Evolutionary conservation across 2,329 filamentous ascomycete species (phyloP).

Genomic region (Penicillium olsonii): DNA sequence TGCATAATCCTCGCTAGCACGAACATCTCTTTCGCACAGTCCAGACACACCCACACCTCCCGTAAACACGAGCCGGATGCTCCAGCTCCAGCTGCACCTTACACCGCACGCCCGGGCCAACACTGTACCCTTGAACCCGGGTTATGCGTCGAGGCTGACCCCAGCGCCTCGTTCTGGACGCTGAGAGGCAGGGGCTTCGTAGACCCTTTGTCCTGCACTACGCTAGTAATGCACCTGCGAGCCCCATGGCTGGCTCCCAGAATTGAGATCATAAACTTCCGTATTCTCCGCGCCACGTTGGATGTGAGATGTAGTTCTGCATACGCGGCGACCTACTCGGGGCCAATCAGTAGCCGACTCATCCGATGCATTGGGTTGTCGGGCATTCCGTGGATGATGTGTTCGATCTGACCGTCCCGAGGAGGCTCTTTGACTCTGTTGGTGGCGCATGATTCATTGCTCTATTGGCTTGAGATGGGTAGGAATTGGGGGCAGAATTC

Average conservation of each 20-base stretch:
- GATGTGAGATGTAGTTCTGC: background rate
- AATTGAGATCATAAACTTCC: background rate
- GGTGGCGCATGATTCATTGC: background rate
- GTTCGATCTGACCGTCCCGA: background rate
- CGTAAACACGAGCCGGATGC: constrained; percentile 2
- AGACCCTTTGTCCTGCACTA: background rate
- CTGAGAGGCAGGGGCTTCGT: background rate
- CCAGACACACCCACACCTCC: background rate
- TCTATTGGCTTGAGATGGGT: background rate
- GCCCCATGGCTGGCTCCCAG: background rate
- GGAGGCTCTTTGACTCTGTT: background rate
- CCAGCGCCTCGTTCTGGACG: background rate
- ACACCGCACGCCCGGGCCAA: background rate
- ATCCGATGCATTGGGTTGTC: background rate
- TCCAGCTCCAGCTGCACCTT: no score
- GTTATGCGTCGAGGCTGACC: background rate
- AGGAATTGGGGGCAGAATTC: background rate
- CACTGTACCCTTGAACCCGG: background rate
- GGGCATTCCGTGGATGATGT: background rate
- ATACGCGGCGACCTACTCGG: background rate
- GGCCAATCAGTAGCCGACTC: background rate
- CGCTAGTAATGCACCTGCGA: background rate
- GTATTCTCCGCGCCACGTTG: background rate
- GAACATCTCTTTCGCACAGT: background rate
- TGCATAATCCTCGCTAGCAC: background rate